These are phyloP conservation scores for Vanrija pseudolonga DNA, from an alignment of 1,284 basidiomycete genomes.

Conservation along the genomic window DNA sequence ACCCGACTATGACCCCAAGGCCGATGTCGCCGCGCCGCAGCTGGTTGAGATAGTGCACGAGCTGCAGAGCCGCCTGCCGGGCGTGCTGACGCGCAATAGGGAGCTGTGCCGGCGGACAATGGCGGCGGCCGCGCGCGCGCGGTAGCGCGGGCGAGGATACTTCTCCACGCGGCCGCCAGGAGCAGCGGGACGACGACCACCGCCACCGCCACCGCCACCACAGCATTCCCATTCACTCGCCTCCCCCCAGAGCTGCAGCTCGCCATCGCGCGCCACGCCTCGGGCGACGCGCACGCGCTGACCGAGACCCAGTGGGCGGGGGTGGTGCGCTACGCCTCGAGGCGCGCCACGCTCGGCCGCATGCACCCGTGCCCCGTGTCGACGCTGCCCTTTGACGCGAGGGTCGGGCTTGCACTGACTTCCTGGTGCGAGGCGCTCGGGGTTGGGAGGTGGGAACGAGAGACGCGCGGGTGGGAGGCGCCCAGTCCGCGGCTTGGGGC, in stretches of 20 bases:
- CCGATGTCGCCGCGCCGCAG: background rate
- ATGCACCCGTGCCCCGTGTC: background rate
- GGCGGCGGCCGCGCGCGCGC: slow-evolving; percentile 19
- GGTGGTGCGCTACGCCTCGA: slow-evolving; percentile 27
- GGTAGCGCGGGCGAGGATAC: slow-evolving; percentile 29
- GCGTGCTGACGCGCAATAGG: slow-evolving; percentile 33
- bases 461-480: no score
- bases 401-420: no score
- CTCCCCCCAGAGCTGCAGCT: slow-evolving; percentile 39
- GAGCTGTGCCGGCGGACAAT: slow-evolving; percentile 28
- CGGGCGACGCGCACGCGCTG: slow-evolving; percentile 33
- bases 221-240: slow-evolving; percentile 31
- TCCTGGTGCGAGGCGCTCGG: no score
- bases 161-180: slow-evolving; percentile 26
- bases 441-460: background rate
- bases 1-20: background rate
- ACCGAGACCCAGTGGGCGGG: slow-evolving; percentile 34
- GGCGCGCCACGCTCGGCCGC: slow-evolving; percentile 12
- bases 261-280: slow-evolving; percentile 31
- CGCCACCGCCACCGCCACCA: background rate
- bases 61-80: slow-evolving; percentile 28
- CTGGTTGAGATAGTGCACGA: slow-evolving; percentile 6
- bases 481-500: no score
- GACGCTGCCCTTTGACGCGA: no score
- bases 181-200: background rate